A percentile compares a stretch with the other conserved stretches of the same genome.
These are phyloP conservation scores for Penicillium sp. DNA, from an alignment of 2,329 filamentous ascomycete species.

Conservation along the genomic window DNA sequence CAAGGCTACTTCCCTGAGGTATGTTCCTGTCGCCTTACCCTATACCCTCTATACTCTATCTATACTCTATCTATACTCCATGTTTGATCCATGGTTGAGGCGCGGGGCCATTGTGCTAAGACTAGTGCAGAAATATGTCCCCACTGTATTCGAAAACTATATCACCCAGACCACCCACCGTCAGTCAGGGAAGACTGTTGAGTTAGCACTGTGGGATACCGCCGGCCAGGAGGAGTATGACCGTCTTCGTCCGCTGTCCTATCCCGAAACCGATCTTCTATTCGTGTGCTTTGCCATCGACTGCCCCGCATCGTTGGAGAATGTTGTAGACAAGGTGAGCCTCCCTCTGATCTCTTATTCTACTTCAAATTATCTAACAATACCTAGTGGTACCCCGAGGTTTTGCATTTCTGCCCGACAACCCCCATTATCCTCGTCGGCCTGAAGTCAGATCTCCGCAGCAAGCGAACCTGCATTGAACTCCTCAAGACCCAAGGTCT, in stretches of 20 bases:
- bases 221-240: constrained; percentile 99
- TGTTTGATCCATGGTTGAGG: constrained; percentile 2
- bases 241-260: constrained; percentile 89
- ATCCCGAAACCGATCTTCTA: constrained; percentile 95
- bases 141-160: constrained; percentile 99
- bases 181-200: constrained; percentile 87
- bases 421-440: constrained; percentile 94
- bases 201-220: constrained; percentile 97
- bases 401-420: constrained; percentile 97
- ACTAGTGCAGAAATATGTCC: constrained; percentile 87
- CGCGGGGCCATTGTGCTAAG: constrained; percentile 2
- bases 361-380: constrained; percentile 3
- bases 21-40: constrained; percentile 34
- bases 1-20: constrained; percentile 99
- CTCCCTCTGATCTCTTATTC: neutral
- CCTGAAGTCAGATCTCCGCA: constrained; percentile 93
- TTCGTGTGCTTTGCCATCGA: constrained; percentile 99
- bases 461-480: constrained; percentile 96
- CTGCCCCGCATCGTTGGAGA: constrained; percentile 96
- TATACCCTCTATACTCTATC: neutral
- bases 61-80: neutral
- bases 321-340: constrained; percentile 95
- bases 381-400: constrained; percentile 93
- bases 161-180: constrained; percentile 94
- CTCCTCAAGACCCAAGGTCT: constrained; percentile 97